Percentiles rank a stretch among this genome's conserved stretches.
phyloP scores from a whole-genome alignment of 148 eudicot genomes.

The Rhododendron ferrugineum region DNA sequence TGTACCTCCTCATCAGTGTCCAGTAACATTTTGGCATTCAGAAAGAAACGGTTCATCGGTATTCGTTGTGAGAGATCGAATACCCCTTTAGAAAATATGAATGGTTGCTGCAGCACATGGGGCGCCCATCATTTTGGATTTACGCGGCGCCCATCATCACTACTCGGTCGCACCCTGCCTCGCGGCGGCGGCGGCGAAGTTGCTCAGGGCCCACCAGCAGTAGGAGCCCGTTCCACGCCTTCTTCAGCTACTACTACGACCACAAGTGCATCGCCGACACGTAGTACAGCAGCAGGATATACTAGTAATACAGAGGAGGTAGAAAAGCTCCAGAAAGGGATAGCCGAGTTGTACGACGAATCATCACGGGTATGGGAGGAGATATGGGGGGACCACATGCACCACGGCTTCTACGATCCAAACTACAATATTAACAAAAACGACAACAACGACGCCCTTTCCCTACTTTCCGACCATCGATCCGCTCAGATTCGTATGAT shows the following conservation, averaged over 20 bases:
- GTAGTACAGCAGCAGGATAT: background rate
- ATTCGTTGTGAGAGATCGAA: background rate
- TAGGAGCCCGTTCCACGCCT: background rate
- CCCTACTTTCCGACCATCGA: conserved; percentile 54
- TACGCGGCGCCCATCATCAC: background rate
- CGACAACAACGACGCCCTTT: conserved; percentile 17
- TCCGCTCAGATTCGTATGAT: conserved; percentile 95
- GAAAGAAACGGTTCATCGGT: background rate
- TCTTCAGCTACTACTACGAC: background rate
- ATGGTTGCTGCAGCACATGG: background rate
- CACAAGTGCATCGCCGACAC: background rate
- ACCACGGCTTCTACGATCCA: conserved; percentile 75
- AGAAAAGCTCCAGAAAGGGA: conserved; percentile 51
- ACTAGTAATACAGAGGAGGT: background rate
- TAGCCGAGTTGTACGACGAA: conserved; percentile 82
- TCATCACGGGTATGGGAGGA: conserved; percentile 90
- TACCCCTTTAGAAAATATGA: background rate
- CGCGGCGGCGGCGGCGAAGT: background rate
- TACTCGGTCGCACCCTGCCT: background rate
- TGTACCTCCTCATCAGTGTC: background rate
- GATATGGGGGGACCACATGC: conserved; percentile 98
- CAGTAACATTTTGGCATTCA: background rate
- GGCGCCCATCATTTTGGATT: background rate
- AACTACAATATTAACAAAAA: conserved; percentile 7
- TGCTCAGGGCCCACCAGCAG: background rate